A percentile compares a stretch with the other conserved stretches of the same genome.
Evolutionary conservation across 495 filamentous ascomycete genomes (phyloP).

Genomic region (Penicillium psychrofluorescens): DNA sequence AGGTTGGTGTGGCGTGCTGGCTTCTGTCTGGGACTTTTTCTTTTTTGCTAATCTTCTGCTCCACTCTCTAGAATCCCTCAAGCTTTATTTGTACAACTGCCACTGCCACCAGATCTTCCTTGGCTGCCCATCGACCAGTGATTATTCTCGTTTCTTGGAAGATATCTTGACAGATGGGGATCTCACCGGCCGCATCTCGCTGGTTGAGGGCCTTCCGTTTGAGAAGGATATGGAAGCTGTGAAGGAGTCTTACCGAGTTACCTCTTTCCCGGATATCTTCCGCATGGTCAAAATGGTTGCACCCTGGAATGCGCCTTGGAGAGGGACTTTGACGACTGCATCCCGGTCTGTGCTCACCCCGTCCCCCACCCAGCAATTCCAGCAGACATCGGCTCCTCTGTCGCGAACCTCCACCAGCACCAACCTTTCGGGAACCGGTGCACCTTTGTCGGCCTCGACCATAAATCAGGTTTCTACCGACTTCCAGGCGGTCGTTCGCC

Average conservation of each 20-base stretch:
- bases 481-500: slow-evolving; percentile 35
- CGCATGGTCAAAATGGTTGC: slow-evolving; percentile 50
- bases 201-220: slow-evolving; percentile 69
- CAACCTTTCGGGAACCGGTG: slow-evolving; percentile 28
- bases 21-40: neutral
- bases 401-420: slow-evolving; percentile 36
- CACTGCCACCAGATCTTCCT: slow-evolving; percentile 79
- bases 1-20: slow-evolving; percentile 41
- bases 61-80: slow-evolving; percentile 54
- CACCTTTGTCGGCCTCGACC: slow-evolving; percentile 23
- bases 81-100: slow-evolving; percentile 56
- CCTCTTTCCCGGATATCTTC: slow-evolving; percentile 60
- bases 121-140: slow-evolving; percentile 69
- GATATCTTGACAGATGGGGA: slow-evolving; percentile 44
- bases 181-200: slow-evolving; percentile 52
- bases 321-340: slow-evolving; percentile 19
- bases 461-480: slow-evolving; percentile 25
- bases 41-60: slow-evolving; percentile 3
- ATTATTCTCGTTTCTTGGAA: slow-evolving; percentile 65
- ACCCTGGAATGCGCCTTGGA: slow-evolving; percentile 33
- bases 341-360: slow-evolving; percentile 29
- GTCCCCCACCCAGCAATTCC: slow-evolving; percentile 36
- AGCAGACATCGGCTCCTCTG: slow-evolving; percentile 17
- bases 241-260: slow-evolving; percentile 47
- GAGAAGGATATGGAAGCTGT: slow-evolving; percentile 53